Base-by-base conservation (phyloP, 495 filamentous ascomycete genomes). In the Immersiella caudata region DNA sequence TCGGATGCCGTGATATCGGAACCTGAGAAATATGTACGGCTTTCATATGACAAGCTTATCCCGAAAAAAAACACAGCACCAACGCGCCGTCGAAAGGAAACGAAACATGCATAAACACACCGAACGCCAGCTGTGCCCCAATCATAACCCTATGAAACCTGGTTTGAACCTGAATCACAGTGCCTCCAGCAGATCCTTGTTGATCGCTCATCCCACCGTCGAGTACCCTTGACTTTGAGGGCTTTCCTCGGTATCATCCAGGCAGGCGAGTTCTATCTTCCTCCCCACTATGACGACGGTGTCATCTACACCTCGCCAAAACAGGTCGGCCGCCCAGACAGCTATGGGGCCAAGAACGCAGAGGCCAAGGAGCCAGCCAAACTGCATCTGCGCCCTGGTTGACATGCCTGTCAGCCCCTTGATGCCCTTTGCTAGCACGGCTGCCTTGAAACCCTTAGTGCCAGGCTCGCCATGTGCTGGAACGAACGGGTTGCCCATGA, bases 271-370 rank as follows among this genome's bases (percentile, higher is more conserved):
- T 73, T 88, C 86, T 14, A 88, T 61, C 76, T 78, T 85, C 62
- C 82, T 80, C 18, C 85, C 84, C 63, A 89, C 78, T 58, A 76
- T 81, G 5, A 88, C 86, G 54, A 86, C 82, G 12, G 82, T 85
- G n/a, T 80, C 79, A 68, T 89, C 88, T 9, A 90, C 82, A 2
- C 73, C 76, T 1, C 85, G 76, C 84, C 85, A 88, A 68, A 88
- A 88, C 5, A 89, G 52, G 73, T 89, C 86, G 3, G 82, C 86
- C 1, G 78, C 74, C 84, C 85, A 88, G 9, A 89, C 77, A 0
- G 83, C 78, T n/a, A 87, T 58, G 2, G 83, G 81, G 6, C 82
- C 76, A 50, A 85, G 77, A 58, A 88, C 76, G 33, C 75, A 71
- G 73, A 86, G 81, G 14, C 82, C 81, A 7, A 84, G 67, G 21